Evolutionary conservation across 371 early-diverging fungal genomes (phyloP).

Genomic region (Mortierella sp.): DNA sequence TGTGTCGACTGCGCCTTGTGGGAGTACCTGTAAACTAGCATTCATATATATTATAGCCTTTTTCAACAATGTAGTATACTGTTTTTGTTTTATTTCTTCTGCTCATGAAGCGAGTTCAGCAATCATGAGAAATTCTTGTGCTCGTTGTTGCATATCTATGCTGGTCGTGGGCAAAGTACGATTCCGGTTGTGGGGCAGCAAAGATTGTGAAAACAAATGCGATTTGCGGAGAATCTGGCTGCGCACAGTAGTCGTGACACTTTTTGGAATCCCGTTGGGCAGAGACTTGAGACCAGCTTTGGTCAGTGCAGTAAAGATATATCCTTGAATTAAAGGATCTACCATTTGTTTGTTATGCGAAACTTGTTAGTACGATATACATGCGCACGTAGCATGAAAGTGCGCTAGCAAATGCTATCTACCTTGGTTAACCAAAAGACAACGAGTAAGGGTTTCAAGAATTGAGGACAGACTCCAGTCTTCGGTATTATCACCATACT

Average conservation of each 20-base stretch:
- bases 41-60: constrained; percentile 13
- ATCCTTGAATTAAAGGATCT: constrained; percentile 35
- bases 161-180: background rate
- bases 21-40: constrained; percentile 63
- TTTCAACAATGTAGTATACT: background rate
- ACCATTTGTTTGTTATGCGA: background rate
- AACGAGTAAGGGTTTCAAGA: constrained; percentile 26
- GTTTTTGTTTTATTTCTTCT: background rate
- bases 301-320: constrained; percentile 33
- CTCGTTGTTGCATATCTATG: constrained; percentile 33
- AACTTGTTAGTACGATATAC: background rate
- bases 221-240: constrained; percentile 7
- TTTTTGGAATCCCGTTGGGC: constrained; percentile 23
- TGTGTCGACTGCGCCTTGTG: constrained; percentile 86
- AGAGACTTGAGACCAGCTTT: constrained; percentile 24
- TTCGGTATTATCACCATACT: constrained; percentile 30
- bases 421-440: constrained; percentile 44
- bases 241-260: constrained; percentile 16
- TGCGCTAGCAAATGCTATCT: no score
- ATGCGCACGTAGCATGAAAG: background rate
- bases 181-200: background rate
- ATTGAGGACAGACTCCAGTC: constrained; percentile 12
- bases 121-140: constrained; percentile 45
- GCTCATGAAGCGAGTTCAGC: constrained; percentile 21
- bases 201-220: background rate